phyloP scores from a whole-genome alignment of 2,329 filamentous ascomycete genomes.

The Venturia nashicola region DNA sequence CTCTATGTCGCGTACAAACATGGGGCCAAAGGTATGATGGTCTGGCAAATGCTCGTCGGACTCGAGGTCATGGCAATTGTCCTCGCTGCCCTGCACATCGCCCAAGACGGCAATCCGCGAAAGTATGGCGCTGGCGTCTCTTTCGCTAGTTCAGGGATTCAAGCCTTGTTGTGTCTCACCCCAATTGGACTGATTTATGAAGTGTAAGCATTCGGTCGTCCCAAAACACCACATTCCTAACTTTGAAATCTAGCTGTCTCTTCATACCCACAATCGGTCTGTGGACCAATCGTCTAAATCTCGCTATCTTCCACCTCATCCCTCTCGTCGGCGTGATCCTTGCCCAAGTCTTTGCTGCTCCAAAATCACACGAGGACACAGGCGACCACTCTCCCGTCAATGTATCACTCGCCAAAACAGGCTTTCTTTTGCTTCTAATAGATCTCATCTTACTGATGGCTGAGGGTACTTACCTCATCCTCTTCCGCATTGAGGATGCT shows the following conservation, averaged over 20 bases:
- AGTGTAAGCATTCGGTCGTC: not conserved
- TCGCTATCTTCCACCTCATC: not conserved
- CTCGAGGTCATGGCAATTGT: not conserved
- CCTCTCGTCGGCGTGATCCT: not conserved
- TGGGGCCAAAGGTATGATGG: not conserved
- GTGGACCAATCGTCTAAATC: not conserved
- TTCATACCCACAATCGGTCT: not conserved
- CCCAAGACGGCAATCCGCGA: not conserved
- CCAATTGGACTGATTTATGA: not conserved
- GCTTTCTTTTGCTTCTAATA: not conserved
- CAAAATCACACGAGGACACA: not conserved
- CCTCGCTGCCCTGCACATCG: not conserved
- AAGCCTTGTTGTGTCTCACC: not conserved
- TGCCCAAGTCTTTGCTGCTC: not conserved
- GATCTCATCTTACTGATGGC: not conserved
- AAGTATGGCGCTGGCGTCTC: not conserved
- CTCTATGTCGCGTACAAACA: not conserved
- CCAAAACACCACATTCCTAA: not conserved
- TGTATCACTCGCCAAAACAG: not conserved
- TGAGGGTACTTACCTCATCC: not conserved
- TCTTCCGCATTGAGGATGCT: not conserved
- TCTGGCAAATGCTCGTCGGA: not conserved
- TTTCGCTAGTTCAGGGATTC: not conserved
- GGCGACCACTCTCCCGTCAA: conserved; percentile 1
- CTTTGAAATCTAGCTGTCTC: not conserved